Conservation (phyloP, 495 filamentous ascomycete species). For the Friedmanniomyces endolithicus region DNA sequence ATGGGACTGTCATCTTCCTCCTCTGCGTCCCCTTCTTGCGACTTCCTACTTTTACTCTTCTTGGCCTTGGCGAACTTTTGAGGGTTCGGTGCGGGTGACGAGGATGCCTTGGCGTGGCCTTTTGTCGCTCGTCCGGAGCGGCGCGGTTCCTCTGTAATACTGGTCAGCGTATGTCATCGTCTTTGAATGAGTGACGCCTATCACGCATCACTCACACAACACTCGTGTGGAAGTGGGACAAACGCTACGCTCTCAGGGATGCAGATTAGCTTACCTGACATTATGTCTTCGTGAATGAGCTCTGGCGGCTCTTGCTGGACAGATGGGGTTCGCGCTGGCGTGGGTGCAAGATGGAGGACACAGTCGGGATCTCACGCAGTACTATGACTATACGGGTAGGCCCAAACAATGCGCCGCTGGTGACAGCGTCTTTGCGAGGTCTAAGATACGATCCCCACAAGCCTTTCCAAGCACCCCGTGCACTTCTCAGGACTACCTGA, state of each 20-base stretch:
- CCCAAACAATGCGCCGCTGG: not conserved
- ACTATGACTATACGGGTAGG: not conserved
- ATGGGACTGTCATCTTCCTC: slow-evolving; percentile 58
- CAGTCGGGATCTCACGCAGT: not conserved
- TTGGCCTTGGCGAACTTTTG: slow-evolving; percentile 36
- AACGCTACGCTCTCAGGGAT: not conserved
- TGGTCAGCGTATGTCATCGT: slow-evolving; percentile 10
- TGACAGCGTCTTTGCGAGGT: not conserved
- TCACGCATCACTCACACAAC: not conserved
- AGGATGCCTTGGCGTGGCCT: slow-evolving; percentile 64
- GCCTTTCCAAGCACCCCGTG: not conserved
- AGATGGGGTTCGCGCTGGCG: not conserved
- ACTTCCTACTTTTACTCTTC: slow-evolving; percentile 37
- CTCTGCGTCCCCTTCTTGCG: slow-evolving; percentile 31
- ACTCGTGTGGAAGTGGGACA: not conserved
- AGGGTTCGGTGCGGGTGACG: slow-evolving; percentile 39
- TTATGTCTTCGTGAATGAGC: slow-evolving; percentile 10
- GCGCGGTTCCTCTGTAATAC: slow-evolving; percentile 61
- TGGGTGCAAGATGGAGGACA: not conserved
- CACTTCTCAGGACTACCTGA: no score
- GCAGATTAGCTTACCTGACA: slow-evolving; percentile 30
- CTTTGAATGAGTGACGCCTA: slow-evolving; percentile 6
- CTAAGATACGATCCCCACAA: not conserved
- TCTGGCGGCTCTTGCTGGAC: not conserved
- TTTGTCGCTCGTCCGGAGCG: slow-evolving; percentile 92